phyloP scores from a whole-genome alignment of 1,284 basidiomycete genomes.

The Albatrellus sp. region DNA sequence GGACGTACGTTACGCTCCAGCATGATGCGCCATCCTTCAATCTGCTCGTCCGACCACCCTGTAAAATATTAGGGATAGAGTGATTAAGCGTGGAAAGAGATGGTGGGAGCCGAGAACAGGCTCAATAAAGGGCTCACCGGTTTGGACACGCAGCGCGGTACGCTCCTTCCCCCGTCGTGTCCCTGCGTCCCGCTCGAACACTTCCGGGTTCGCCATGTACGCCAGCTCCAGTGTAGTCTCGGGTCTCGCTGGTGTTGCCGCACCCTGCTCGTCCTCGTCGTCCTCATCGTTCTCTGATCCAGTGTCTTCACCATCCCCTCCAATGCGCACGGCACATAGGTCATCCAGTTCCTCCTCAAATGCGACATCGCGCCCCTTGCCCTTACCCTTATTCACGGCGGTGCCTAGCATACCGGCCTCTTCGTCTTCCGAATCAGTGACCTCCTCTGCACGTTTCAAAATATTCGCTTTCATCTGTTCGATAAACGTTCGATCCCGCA shows the following conservation, averaged over 20 bases:
- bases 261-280: conserved; percentile 27
- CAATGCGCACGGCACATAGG: conserved; percentile 27
- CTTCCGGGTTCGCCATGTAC: conserved; percentile 59
- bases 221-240: conserved; percentile 65
- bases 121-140: conserved; percentile 25
- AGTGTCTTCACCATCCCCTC: conserved; percentile 50
- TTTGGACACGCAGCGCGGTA: conserved; percentile 49
- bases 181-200: conserved; percentile 66
- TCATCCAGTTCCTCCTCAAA: conserved; percentile 41
- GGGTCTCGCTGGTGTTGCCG: conserved; percentile 18
- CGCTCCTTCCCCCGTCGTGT: conserved; percentile 61
- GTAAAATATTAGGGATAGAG: conserved; percentile 1
- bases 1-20: conserved; percentile 67
- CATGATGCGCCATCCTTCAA: conserved; percentile 85
- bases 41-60: conserved; percentile 69
- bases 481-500: conserved; percentile 48
- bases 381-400: conserved; percentile 11
- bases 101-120: background rate
- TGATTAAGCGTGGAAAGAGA: background rate
- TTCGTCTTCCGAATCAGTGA: conserved; percentile 44
- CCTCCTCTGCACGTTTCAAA: conserved; percentile 55
- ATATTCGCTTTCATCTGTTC: conserved; percentile 75
- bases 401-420: conserved; percentile 34
- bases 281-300: conserved; percentile 31
- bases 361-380: conserved; percentile 23